A percentile compares a stretch with the other conserved stretches of the same genome.
Evolutionary conservation across 78 protist genomes (phyloP).

Genomic region (Guillardia theta): DNA sequence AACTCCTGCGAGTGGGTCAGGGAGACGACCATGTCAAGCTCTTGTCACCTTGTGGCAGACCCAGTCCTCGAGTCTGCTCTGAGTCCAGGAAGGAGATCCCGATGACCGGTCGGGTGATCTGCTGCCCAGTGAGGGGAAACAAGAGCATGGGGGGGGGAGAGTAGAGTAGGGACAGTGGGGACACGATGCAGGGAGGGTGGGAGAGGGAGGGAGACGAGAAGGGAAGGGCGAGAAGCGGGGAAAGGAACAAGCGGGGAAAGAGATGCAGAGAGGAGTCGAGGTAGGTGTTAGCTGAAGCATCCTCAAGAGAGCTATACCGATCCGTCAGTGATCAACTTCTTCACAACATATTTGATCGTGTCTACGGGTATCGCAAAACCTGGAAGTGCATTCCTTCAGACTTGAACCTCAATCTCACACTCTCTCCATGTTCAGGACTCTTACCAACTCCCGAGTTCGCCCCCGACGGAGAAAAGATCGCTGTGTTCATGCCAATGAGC

Average conservation of each 20-base stretch:
- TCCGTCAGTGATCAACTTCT: background rate
- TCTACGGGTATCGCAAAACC: constrained; percentile 22
- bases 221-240: background rate
- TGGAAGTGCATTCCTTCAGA: background rate
- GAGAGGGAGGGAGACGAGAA: background rate
- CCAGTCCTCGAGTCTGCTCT: background rate
- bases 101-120: background rate
- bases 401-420: background rate
- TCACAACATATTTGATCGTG: background rate
- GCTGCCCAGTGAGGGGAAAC: background rate
- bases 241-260: background rate
- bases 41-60: background rate
- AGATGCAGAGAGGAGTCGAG: background rate
- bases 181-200: background rate
- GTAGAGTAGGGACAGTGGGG: background rate
- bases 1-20: background rate
- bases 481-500: constrained; percentile 48
- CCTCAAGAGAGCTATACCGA: background rate
- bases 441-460: background rate
- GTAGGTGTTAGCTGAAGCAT: background rate
- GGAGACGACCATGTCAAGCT: background rate
- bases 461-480: constrained; percentile 46
- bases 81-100: background rate
- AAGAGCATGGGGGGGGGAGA: background rate
- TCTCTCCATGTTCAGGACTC: background rate